Conservation (phyloP, 208 protist species). For the Crithidia bombi region DNA sequence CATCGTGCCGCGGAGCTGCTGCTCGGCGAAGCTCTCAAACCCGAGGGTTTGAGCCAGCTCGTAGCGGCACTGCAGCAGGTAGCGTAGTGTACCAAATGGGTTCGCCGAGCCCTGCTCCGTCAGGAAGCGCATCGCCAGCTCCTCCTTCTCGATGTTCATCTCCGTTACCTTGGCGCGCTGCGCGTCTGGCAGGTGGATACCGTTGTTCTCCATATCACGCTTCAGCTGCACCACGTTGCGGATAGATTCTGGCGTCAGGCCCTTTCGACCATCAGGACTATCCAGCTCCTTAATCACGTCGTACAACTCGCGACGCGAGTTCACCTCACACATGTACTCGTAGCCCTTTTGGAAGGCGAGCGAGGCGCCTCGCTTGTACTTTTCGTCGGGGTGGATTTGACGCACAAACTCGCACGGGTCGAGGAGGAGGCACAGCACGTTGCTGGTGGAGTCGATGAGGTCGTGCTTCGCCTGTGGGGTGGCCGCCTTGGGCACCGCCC, state of each 20-base stretch:
- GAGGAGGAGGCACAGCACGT: constrained; percentile 90
- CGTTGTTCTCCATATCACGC: constrained; percentile 93
- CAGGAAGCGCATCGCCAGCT: constrained; percentile 84
- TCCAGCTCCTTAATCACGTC: constrained; percentile 83
- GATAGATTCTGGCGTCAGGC: constrained; percentile 81
- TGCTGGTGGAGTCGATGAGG: constrained; percentile 91
- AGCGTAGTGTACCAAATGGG: constrained; percentile 78
- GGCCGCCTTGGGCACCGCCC: constrained; percentile 64
- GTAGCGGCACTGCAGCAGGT: constrained; percentile 83
- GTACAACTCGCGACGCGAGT: constrained; percentile 87
- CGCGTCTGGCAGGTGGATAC: constrained; percentile 85
- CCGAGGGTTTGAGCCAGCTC: constrained; percentile 81
- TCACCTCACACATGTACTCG: constrained; percentile 92
- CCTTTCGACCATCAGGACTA: constrained; percentile 57
- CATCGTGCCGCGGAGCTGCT: constrained; percentile 92
- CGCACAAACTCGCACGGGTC: constrained; percentile 94
- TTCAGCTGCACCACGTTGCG: constrained; percentile 91
- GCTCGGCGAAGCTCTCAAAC: constrained; percentile 89
- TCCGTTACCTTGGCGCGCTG: constrained; percentile 78
- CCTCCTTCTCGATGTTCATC: constrained; percentile 91
- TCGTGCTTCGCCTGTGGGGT: constrained; percentile 88
- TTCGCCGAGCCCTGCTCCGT: constrained; percentile 71
- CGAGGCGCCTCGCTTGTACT: constrained; percentile 79
- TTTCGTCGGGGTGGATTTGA: constrained; percentile 86
- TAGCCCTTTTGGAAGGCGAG: constrained; percentile 87